A percentile compares a stretch with the other conserved stretches of the same genome.
Evolutionary conservation across 441 rosid genomes (phyloP).

Genomic region (Pelargonium myrrhifolium): DNA sequence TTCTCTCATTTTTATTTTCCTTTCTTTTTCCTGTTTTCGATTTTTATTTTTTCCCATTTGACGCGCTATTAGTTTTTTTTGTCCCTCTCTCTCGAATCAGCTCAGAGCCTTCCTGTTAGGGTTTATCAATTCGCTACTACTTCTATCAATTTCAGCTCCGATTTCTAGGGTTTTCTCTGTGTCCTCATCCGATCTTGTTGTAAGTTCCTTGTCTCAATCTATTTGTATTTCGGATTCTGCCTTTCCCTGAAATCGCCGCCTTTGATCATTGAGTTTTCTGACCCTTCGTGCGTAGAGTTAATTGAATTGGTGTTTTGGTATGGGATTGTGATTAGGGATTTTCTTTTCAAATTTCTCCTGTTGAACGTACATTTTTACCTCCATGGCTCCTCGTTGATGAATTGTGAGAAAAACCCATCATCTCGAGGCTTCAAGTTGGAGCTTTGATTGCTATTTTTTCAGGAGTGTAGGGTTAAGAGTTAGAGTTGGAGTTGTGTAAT

Average conservation of each 20-base stretch:
- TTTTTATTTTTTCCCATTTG: not conserved
- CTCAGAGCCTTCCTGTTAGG: slow-evolving; percentile 10
- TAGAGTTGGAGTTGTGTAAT: slow-evolving; percentile 25
- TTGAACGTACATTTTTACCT: slow-evolving; percentile 7
- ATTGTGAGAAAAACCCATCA: slow-evolving; percentile 17
- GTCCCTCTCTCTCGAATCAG: slow-evolving; percentile 2
- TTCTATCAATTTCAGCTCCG: slow-evolving; percentile 7
- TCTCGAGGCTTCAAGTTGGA: slow-evolving; percentile 23
- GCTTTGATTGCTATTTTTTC: slow-evolving; percentile 22
- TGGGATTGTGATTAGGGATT: slow-evolving; percentile 20
- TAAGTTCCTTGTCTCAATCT: slow-evolving; percentile 19
- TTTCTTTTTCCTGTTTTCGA: not conserved
- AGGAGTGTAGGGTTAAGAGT: slow-evolving; percentile 19
- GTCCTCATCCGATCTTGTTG: slow-evolving; percentile 14
- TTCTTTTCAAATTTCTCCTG: not conserved
- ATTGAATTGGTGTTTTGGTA: not conserved
- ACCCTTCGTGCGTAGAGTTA: slow-evolving; percentile 3
- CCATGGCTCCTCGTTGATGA: slow-evolving; percentile 18
- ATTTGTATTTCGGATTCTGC: slow-evolving; percentile 6
- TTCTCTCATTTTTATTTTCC: not conserved
- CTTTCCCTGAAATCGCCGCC: not conserved
- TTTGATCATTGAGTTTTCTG: not conserved
- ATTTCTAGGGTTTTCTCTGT: slow-evolving; percentile 15
- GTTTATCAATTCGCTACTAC: slow-evolving; percentile 18
- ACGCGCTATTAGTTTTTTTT: not conserved